Percentiles rank a stretch among this genome's conserved stretches.
phyloP scores from a whole-genome alignment of 768 basidiomycete species.

The Kwoniella dendrophila region DNA sequence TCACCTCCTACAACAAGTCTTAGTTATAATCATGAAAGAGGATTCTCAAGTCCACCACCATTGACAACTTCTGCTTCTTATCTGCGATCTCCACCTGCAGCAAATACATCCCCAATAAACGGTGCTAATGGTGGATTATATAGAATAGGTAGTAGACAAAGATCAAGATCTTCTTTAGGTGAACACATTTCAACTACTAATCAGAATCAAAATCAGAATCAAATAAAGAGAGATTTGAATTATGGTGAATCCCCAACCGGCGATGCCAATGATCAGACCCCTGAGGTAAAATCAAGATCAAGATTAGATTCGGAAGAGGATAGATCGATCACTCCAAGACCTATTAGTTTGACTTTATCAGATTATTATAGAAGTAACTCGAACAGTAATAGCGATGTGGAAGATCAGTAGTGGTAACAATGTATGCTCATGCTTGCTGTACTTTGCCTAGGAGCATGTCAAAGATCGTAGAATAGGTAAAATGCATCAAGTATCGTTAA shows the following conservation, averaged over 20 bases:
- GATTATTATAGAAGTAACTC: not conserved
- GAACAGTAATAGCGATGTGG: no score
- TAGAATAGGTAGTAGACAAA: slow-evolving; percentile 22
- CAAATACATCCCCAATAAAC: no score
- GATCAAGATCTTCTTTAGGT: slow-evolving; percentile 11
- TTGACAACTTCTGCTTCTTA: no score
- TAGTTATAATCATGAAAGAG: not conserved
- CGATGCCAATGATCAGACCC: no score
- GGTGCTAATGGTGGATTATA: slow-evolving; percentile 21
- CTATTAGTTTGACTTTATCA: slow-evolving; percentile 1
- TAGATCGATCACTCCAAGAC: slow-evolving; percentile 2
- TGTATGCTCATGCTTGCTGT: no score
- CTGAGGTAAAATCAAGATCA: not conserved
- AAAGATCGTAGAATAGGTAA: no score
- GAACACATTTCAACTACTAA: not conserved
- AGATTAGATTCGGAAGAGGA: no score
- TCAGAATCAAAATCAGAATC: not conserved
- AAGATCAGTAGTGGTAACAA: no score
- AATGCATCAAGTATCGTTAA: no score
- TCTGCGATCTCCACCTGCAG: slow-evolving; percentile 1
- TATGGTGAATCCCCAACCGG: slow-evolving; percentile 7
- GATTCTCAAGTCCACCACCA: slow-evolving; percentile 20
- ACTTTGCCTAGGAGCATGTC: no score
- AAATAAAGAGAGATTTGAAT: slow-evolving; percentile 12
- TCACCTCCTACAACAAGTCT: not conserved